These are phyloP conservation scores for Plenodomus lindquistii DNA, from an alignment of 2,329 filamentous ascomycete species.

Conservation along the genomic window DNA sequence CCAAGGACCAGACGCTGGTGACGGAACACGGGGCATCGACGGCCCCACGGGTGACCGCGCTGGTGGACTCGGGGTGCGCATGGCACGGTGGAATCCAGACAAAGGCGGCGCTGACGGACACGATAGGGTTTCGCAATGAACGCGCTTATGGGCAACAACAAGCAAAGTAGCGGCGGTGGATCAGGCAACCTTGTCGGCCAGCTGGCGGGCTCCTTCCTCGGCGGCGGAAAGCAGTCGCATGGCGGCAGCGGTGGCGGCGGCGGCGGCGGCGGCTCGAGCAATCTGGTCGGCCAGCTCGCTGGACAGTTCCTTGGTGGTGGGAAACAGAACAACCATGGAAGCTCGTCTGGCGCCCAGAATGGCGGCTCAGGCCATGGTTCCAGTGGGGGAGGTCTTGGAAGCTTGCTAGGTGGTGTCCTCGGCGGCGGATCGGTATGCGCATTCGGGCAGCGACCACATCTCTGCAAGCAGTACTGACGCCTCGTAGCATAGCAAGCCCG, in stretches of 20 bases:
- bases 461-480: conserved; percentile 5
- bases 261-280: conserved; percentile 41
- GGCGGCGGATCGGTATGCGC: conserved; percentile 40
- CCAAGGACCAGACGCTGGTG: conserved; percentile 36
- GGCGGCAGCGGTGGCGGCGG: conserved; percentile 33
- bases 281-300: conserved; percentile 59
- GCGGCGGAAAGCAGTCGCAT: conserved; percentile 40
- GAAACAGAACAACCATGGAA: conserved; percentile 37
- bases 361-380: conserved; percentile 48
- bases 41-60: conserved; percentile 58
- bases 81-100: conserved; percentile 3
- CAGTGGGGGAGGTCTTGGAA: conserved; percentile 28
- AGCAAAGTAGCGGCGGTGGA: conserved; percentile 41
- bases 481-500: conserved; percentile 39
- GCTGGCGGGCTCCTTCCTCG: conserved; percentile 56
- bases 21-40: conserved; percentile 56
- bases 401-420: conserved; percentile 40
- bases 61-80: conserved; percentile 66
- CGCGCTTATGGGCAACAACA: conserved; percentile 51
- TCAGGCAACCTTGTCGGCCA: conserved; percentile 54
- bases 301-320: conserved; percentile 49
- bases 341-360: conserved; percentile 46
- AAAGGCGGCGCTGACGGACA: conserved; percentile 25
- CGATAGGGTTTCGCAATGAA: conserved; percentile 64
- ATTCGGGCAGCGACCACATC: not conserved